These are phyloP conservation scores for Termitomyces sp. DNA, from an alignment of 768 basidiomycete species.

Conservation along the genomic window DNA sequence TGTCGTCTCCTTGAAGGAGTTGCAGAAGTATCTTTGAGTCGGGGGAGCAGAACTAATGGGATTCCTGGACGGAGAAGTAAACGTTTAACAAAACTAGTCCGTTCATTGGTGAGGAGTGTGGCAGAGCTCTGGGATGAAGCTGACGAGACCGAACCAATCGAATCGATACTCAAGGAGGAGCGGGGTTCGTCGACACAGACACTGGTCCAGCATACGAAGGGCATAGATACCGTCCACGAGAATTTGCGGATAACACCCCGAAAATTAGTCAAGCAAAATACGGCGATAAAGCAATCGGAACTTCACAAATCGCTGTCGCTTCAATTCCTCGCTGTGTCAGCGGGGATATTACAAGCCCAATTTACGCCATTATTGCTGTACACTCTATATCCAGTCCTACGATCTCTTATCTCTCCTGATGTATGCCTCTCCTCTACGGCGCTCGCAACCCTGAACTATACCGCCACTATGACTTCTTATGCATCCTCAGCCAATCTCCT, in stretches of 20 bases:
- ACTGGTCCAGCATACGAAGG: constrained; percentile 61
- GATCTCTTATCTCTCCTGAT: constrained; percentile 74
- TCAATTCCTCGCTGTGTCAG: constrained; percentile 67
- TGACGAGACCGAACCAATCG: constrained; percentile 15
- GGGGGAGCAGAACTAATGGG: constrained; percentile 22
- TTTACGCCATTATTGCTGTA: constrained; percentile 77
- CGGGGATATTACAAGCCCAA: constrained; percentile 68
- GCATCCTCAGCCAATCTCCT: constrained; percentile 88
- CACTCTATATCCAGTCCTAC: constrained; percentile 81
- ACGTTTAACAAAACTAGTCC: constrained; percentile 60
- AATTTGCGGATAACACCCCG: constrained; percentile 47
- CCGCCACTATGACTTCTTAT: constrained; percentile 76
- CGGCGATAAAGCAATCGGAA: constrained; percentile 44
- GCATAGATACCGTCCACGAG: constrained; percentile 60
- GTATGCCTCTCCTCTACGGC: constrained; percentile 75
- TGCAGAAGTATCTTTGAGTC: constrained; percentile 42
- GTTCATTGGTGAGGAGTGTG: constrained; percentile 58
- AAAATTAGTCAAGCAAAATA: constrained; percentile 23
- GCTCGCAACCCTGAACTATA: constrained; percentile 63
- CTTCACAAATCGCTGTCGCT: constrained; percentile 72
- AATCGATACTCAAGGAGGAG: constrained; percentile 16
- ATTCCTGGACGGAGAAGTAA: constrained; percentile 36
- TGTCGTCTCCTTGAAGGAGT: constrained; percentile 74
- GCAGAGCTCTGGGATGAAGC: constrained; percentile 69
- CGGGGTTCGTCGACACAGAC: constrained; percentile 32